These are phyloP conservation scores for Terana coerulea DNA, from an alignment of 768 basidiomycete genomes.

Conservation along the genomic window DNA sequence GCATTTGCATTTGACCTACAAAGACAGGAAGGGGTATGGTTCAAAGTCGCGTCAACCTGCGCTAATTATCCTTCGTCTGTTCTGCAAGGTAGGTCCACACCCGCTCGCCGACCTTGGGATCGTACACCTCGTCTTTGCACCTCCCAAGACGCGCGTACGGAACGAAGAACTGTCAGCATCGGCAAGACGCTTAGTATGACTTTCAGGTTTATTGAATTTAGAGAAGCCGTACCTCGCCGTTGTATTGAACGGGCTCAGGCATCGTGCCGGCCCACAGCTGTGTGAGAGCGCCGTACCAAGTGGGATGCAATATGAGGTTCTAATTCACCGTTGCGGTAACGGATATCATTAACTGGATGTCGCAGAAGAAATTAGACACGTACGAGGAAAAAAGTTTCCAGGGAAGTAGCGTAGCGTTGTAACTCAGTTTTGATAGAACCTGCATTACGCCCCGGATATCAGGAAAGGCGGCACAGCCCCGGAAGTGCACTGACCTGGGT, in stretches of 20 bases:
- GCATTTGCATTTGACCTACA: too few relatives aligned
- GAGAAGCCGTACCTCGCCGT: slow-evolving; percentile 32
- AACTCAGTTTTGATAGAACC: slow-evolving; percentile 15
- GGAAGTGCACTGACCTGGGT: slow-evolving; percentile 34
- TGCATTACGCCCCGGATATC: background rate
- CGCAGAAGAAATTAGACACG: slow-evolving; percentile 21
- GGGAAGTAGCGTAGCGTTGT: slow-evolving; percentile 8
- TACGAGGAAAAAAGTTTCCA: slow-evolving; percentile 10
- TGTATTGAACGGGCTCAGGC: slow-evolving; percentile 29
- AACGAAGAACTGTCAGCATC: slow-evolving; percentile 9
- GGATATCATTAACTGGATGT: slow-evolving; percentile 13
- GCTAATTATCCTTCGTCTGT: slow-evolving; percentile 7
- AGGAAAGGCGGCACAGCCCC: background rate
- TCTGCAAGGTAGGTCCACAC: slow-evolving; percentile 12
- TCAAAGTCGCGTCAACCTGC: too few relatives aligned
- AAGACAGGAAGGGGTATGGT: too few relatives aligned
- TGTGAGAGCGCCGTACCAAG: slow-evolving; percentile 33
- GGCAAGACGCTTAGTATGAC: background rate
- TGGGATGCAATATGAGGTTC: background rate
- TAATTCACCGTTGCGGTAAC: slow-evolving; percentile 4
- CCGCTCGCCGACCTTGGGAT: slow-evolving; percentile 8
- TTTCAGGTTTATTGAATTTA: background rate
- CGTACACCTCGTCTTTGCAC: slow-evolving; percentile 12
- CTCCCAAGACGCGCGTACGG: slow-evolving; percentile 12
- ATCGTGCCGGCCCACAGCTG: slow-evolving; percentile 38